Evolutionary conservation across 2,329 filamentous ascomycete species (phyloP).

Genomic region (Trichophyton rubrum): DNA sequence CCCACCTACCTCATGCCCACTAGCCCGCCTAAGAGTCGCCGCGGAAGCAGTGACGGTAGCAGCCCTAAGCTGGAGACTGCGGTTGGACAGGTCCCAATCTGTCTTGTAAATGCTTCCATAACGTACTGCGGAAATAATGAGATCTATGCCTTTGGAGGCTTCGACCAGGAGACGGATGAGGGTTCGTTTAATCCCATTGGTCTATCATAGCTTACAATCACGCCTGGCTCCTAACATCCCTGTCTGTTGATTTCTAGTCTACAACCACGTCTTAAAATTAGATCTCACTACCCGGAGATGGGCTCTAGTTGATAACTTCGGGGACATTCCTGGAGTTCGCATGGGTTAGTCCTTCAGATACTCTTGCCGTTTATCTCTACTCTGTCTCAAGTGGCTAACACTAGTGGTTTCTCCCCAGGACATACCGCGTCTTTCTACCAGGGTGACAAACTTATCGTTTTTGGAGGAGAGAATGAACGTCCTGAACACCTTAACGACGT

Average conservation of each 20-base stretch:
- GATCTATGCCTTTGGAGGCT: constrained; percentile 96
- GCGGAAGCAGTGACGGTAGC: constrained; percentile 57
- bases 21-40: constrained; percentile 57
- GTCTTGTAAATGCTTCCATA: constrained; percentile 92
- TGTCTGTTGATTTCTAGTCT: constrained; percentile 42
- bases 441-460: constrained; percentile 89
- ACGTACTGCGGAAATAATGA: constrained; percentile 97
- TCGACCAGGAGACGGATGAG: constrained; percentile 97
- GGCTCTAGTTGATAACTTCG: constrained; percentile 96
- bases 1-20: constrained; percentile 88
- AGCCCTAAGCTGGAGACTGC: constrained; percentile 72
- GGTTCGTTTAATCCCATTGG: constrained; percentile 30
- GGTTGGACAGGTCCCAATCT: constrained; percentile 71
- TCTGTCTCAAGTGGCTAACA: neutral
- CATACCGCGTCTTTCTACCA: constrained; percentile 92
- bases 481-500: constrained; percentile 89
- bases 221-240: constrained; percentile 7
- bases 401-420: constrained; percentile 38
- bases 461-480: constrained; percentile 96
- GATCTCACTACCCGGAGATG: constrained; percentile 82
- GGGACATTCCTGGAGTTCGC: constrained; percentile 88
- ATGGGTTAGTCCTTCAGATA: constrained; percentile 55
- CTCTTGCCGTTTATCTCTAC: neutral
- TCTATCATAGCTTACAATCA: neutral
- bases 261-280: constrained; percentile 88